Evolutionary conservation across 768 basidiomycete genomes (phyloP).

Genomic region (Boletus sp.): DNA sequence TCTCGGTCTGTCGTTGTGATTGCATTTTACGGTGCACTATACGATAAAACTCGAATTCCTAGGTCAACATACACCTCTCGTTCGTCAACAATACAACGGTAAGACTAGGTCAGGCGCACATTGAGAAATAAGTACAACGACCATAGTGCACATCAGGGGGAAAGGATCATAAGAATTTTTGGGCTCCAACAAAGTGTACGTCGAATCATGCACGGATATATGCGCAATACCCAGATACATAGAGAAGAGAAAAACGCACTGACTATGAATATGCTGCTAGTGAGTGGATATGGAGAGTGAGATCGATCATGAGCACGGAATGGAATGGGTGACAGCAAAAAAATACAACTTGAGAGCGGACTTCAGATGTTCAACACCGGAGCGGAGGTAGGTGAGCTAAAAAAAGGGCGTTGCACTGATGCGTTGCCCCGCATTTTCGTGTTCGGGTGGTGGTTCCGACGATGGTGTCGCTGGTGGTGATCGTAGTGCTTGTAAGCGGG

Average conservation of each 20-base stretch:
- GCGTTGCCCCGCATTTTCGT: constrained; percentile 55
- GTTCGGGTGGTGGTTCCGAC: constrained; percentile 63
- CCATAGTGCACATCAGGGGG: background rate
- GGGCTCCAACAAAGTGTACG: constrained; percentile 8
- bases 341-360: constrained; percentile 22
- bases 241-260: background rate
- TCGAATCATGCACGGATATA: constrained; percentile 25
- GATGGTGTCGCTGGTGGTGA: constrained; percentile 48
- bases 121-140: constrained; percentile 5
- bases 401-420: constrained; percentile 51
- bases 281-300: constrained; percentile 9
- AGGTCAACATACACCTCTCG: constrained; percentile 9
- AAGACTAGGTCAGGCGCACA: constrained; percentile 6
- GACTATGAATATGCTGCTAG: constrained; percentile 12
- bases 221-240: constrained; percentile 23
- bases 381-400: constrained; percentile 34
- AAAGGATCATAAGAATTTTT: constrained; percentile 1
- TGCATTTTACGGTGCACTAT: background rate
- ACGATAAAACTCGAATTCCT: background rate
- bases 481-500: constrained; percentile 38
- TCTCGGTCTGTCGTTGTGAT: no score
- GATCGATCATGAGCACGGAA: constrained; percentile 4
- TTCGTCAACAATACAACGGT: constrained; percentile 19
- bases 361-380: constrained; percentile 30
- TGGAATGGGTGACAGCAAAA: constrained; percentile 10